Evolutionary conservation across 108 stramenopile species (phyloP).

Genomic region (Licmophora abbreviata): DNA sequence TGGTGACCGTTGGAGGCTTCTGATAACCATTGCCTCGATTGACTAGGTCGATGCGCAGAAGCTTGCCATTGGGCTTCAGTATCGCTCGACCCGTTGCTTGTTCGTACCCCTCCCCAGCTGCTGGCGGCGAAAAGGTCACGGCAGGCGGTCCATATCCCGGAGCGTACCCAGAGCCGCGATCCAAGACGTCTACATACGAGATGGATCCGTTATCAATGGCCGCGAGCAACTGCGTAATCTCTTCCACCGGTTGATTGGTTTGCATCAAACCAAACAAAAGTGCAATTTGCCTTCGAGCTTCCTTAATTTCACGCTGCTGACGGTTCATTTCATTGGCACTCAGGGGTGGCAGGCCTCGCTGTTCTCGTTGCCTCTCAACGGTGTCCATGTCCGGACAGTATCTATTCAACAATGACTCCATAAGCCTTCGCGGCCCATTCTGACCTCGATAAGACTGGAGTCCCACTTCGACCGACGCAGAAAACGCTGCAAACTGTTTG

Average conservation of each 20-base stretch:
- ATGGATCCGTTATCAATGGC: slow-evolving; percentile 71
- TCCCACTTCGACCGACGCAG: slow-evolving; percentile 75
- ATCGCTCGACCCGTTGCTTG: slow-evolving; percentile 52
- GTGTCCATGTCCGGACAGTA: slow-evolving; percentile 31
- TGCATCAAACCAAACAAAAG: slow-evolving; percentile 70
- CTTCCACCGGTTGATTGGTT: slow-evolving; percentile 59
- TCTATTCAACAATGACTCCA: slow-evolving; percentile 33
- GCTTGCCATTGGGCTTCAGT: slow-evolving; percentile 47
- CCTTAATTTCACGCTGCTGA: slow-evolving; percentile 46
- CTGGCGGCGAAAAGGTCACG: slow-evolving; percentile 58
- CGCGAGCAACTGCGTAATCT: slow-evolving; percentile 55
- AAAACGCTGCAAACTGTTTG: slow-evolving; percentile 67
- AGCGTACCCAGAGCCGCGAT: slow-evolving; percentile 61
- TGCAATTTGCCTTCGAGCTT: slow-evolving; percentile 75
- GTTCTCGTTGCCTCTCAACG: slow-evolving; percentile 11
- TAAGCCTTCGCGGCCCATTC: slow-evolving; percentile 41
- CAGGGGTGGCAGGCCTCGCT: slow-evolving; percentile 12
- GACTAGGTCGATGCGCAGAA: slow-evolving; percentile 56
- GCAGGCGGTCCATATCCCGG: slow-evolving; percentile 48
- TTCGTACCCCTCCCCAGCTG: slow-evolving; percentile 27
- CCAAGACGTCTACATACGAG: slow-evolving; percentile 32
- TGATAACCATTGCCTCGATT: slow-evolving; percentile 62
- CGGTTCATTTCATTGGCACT: slow-evolving; percentile 6
- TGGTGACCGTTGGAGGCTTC: slow-evolving; percentile 51
- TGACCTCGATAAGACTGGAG: slow-evolving; percentile 54